Conservation (phyloP, 1,284 basidiomycete species). For the Termitomyces sp. region DNA sequence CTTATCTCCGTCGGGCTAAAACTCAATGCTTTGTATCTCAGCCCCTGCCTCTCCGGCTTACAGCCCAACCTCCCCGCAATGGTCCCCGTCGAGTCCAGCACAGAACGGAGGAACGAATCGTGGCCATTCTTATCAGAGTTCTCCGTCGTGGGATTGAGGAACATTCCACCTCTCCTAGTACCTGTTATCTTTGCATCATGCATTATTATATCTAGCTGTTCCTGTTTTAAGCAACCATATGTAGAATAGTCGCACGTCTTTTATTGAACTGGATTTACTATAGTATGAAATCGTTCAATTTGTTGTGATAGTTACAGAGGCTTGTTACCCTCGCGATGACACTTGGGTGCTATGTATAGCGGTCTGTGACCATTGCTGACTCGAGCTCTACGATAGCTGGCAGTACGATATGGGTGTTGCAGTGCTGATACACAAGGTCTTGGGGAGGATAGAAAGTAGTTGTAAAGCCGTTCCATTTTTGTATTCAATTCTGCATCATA, state of each 20-base stretch:
- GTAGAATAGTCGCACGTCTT: slow-evolving; percentile 22
- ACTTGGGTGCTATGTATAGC: too few relatives aligned
- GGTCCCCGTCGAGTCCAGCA: slow-evolving; percentile 77
- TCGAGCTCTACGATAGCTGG: too few relatives aligned
- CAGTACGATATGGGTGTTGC: too few relatives aligned
- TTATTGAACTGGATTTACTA: slow-evolving; percentile 19
- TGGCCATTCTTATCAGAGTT: slow-evolving; percentile 28
- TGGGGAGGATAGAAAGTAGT: too few relatives aligned
- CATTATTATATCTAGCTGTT: slow-evolving; percentile 27
- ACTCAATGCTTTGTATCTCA: slow-evolving; percentile 23
- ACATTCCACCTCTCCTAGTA: slow-evolving; percentile 3
- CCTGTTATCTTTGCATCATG: slow-evolving; percentile 19
- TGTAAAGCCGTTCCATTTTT: too few relatives aligned
- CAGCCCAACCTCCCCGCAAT: slow-evolving; percentile 75
- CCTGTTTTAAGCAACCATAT: slow-evolving; percentile 19
- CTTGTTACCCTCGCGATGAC: too few relatives aligned
- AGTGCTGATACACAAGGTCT: too few relatives aligned
- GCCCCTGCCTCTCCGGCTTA: slow-evolving; percentile 82
- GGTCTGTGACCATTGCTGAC: too few relatives aligned
- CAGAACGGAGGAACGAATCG: slow-evolving; percentile 33
- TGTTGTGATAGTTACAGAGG: neutral
- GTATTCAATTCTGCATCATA: too few relatives aligned
- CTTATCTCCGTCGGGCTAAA: slow-evolving; percentile 8
- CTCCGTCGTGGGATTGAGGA: slow-evolving; percentile 29
- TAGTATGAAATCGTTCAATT: neutral